Conservation (phyloP, 768 basidiomycete species). For the Tricholoma furcatifolium region DNA sequence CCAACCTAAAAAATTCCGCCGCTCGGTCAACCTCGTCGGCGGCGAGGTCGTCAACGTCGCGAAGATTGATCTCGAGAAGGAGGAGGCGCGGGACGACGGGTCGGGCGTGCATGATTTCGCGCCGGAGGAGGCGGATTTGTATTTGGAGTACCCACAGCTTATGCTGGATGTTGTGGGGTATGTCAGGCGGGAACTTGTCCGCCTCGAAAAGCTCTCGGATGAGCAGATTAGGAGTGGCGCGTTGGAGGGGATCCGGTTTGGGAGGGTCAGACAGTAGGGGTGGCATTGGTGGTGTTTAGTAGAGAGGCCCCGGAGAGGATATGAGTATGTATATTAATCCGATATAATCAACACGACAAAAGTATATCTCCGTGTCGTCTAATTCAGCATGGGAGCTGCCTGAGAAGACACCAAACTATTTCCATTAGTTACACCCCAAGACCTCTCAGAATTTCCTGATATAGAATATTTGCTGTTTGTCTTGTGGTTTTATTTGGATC, state of each 20-base stretch:
- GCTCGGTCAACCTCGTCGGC: conserved; percentile 70
- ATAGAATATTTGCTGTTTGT: no score
- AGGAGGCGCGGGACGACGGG: conserved; percentile 62
- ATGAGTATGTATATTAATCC: no score
- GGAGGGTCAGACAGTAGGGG: conserved; percentile 19
- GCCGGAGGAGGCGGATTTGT: conserved; percentile 58
- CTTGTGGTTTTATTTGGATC: no score
- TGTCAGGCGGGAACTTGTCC: conserved; percentile 65
- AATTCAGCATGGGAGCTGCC: no score
- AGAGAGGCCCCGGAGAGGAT: no score
- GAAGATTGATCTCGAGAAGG: conserved; percentile 57
- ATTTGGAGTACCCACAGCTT: conserved; percentile 71
- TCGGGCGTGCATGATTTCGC: conserved; percentile 74
- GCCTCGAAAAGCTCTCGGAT: conserved; percentile 58
- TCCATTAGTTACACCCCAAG: no score
- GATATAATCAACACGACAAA: no score
- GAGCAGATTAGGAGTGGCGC: conserved; percentile 40
- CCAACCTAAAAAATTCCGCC: conserved; percentile 42
- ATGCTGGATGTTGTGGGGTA: conserved; percentile 73
- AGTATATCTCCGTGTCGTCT: no score
- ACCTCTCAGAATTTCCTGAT: no score
- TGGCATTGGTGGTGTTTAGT: no score
- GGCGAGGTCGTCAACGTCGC: conserved; percentile 60
- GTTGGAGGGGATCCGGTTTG: conserved; percentile 40
- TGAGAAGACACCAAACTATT: no score